phyloP scores from a whole-genome alignment of 257 asterid genomes.

The Coffea canephora region DNA sequence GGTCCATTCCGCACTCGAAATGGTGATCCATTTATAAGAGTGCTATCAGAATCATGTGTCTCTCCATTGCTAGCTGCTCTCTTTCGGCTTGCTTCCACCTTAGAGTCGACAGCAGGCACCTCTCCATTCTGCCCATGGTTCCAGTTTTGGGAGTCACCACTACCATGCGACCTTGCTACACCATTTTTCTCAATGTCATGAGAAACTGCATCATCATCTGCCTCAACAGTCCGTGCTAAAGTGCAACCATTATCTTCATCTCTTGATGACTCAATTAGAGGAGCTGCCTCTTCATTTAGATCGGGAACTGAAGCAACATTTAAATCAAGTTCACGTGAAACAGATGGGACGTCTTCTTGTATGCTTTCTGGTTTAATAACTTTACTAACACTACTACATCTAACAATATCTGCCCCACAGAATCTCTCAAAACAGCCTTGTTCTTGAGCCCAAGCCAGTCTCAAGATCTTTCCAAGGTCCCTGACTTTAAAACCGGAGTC shows the following conservation, averaged over 20 bases:
- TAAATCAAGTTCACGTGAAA: slow-evolving; percentile 71
- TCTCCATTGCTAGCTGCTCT: slow-evolving; percentile 56
- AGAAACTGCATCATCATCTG: slow-evolving; percentile 61
- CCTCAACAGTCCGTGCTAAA: slow-evolving; percentile 47
- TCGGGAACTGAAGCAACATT: slow-evolving; percentile 82
- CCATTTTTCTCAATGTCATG: slow-evolving; percentile 49
- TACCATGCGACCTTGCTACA: slow-evolving; percentile 45
- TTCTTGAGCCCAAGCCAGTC: slow-evolving; percentile 65
- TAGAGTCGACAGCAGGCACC: slow-evolving; percentile 58
- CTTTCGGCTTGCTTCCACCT: slow-evolving; percentile 48
- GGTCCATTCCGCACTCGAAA: slow-evolving; percentile 40
- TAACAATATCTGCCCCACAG: slow-evolving; percentile 37
- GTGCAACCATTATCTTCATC: slow-evolving; percentile 61
- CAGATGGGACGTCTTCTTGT: slow-evolving; percentile 43
- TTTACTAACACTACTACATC: slow-evolving; percentile 35
- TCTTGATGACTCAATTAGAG: slow-evolving; percentile 67
- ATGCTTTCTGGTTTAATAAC: slow-evolving; percentile 43
- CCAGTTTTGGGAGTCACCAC: slow-evolving; percentile 51
- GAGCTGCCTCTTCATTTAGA: slow-evolving; percentile 72
- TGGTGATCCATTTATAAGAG: slow-evolving; percentile 77
- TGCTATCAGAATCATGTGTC: slow-evolving; percentile 82
- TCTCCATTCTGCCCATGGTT: slow-evolving; percentile 47
- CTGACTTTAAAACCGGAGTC: slow-evolving; percentile 81
- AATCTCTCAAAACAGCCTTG: slow-evolving; percentile 55
- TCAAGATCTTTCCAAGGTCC: slow-evolving; percentile 76